A percentile compares a stretch with the other conserved stretches of the same genome.
Evolutionary conservation across 768 basidiomycete species (phyloP).

Genomic region (Leccinum arenicola): DNA sequence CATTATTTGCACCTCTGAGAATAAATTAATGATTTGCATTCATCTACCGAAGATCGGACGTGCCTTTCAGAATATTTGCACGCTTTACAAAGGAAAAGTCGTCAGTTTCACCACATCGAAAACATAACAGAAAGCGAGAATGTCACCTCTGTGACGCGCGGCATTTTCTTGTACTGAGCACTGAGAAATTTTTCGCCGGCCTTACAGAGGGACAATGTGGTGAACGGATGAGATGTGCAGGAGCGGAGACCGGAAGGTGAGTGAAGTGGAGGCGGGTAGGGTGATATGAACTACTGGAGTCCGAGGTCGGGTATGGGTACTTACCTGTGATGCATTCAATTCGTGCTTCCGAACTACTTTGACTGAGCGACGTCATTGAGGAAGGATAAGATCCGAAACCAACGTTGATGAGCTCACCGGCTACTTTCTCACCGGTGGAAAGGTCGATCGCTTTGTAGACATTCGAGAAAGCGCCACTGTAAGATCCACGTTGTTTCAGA

Average conservation of each 20-base stretch:
- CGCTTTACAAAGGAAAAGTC: slow-evolving; percentile 52
- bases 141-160: slow-evolving; percentile 95
- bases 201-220: slow-evolving; percentile 44
- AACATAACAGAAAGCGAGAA: slow-evolving; percentile 18
- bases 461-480: slow-evolving; percentile 95
- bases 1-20: slow-evolving; percentile 97
- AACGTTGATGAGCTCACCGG: slow-evolving; percentile 48
- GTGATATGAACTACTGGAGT: slow-evolving; percentile 29
- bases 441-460: slow-evolving; percentile 91
- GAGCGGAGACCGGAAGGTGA: slow-evolving; percentile 22
- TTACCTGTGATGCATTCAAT: slow-evolving; percentile 87
- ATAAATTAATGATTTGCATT: slow-evolving; percentile 3
- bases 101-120: slow-evolving; percentile 18
- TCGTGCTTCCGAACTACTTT: slow-evolving; percentile 95
- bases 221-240: slow-evolving; percentile 12
- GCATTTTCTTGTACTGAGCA: slow-evolving; percentile 92
- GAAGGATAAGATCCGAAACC: neutral
- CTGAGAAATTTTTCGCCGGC: slow-evolving; percentile 92
- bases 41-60: neutral
- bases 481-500: slow-evolving; percentile 18
- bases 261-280: slow-evolving; percentile 8
- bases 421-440: slow-evolving; percentile 72
- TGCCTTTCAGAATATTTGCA: slow-evolving; percentile 94
- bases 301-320: slow-evolving; percentile 31
- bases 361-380: slow-evolving; percentile 45